These are phyloP conservation scores for Aspergillus viridinutans DNA, from an alignment of 2,329 filamentous ascomycete species.

Conservation along the genomic window DNA sequence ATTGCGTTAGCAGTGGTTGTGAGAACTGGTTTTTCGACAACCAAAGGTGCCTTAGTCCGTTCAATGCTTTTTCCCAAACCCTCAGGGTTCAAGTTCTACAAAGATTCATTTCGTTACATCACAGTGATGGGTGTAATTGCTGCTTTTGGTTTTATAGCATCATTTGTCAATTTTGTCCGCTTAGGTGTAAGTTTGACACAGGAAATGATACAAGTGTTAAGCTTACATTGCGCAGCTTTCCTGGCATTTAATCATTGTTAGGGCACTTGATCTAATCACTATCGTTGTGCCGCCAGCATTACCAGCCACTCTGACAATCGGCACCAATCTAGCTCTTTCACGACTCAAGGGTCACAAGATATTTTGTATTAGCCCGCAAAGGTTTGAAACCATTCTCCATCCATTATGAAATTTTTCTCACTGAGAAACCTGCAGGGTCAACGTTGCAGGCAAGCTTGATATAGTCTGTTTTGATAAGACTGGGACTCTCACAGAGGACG, in stretches of 20 bases:
- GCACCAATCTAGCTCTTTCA: slow-evolving; percentile 87
- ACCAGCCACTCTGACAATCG: slow-evolving; percentile 91
- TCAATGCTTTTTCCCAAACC: slow-evolving; percentile 99
- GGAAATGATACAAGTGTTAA: background rate
- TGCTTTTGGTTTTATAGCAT: slow-evolving; percentile 79
- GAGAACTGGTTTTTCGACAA: slow-evolving; percentile 94
- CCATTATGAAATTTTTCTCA: background rate
- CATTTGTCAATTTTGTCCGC: slow-evolving; percentile 87
- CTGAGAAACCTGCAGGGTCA: slow-evolving; percentile 57
- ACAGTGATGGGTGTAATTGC: slow-evolving; percentile 92
- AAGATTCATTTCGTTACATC: slow-evolving; percentile 96
- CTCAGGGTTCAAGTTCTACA: slow-evolving; percentile 97
- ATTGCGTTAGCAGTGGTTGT: slow-evolving; percentile 89
- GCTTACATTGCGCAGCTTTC: slow-evolving; percentile 51
- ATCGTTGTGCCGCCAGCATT: slow-evolving; percentile 95
- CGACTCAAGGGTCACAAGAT: slow-evolving; percentile 85
- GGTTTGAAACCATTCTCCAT: slow-evolving; percentile 23
- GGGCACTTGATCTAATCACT: slow-evolving; percentile 91
- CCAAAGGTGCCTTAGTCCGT: slow-evolving; percentile 88
- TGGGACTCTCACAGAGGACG: slow-evolving; percentile 95
- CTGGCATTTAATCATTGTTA: slow-evolving; percentile 87
- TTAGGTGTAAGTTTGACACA: slow-evolving; percentile 50
- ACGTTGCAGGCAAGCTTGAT: slow-evolving; percentile 92
- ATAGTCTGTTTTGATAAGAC: slow-evolving; percentile 99
- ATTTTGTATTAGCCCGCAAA: slow-evolving; percentile 95